phyloP scores from a whole-genome alignment of 2,329 filamentous ascomycete species.

The Colletotrichum higginsianum region DNA sequence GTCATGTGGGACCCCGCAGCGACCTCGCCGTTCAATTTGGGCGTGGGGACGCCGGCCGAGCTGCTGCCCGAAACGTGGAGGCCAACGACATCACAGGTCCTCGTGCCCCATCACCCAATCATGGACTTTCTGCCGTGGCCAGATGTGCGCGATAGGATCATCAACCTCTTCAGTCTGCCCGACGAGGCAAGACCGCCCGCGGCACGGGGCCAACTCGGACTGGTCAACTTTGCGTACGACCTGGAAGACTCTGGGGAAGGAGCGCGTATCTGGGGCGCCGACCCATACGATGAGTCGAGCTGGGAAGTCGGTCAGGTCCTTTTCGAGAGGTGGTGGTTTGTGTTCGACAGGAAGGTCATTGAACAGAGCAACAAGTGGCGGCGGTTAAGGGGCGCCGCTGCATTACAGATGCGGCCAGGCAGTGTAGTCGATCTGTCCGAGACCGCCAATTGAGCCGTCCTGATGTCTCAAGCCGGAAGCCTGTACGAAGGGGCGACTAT shows the following conservation, averaged over 20 bases:
- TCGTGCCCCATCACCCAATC: constrained; percentile 69
- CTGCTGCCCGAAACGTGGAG: constrained; percentile 63
- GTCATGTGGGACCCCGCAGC: constrained; percentile 63
- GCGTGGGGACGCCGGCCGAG: constrained; percentile 49
- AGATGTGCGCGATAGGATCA: constrained; percentile 65
- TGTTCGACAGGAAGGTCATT: constrained; percentile 69
- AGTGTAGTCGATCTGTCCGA: constrained; percentile 26
- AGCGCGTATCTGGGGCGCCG: constrained; percentile 62
- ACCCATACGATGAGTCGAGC: constrained; percentile 62
- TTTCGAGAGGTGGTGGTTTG: constrained; percentile 74
- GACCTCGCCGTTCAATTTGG: constrained; percentile 61
- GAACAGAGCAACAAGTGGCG: constrained; percentile 68
- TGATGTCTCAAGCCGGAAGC: neutral
- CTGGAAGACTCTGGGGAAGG: constrained; percentile 70
- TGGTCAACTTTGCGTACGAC: constrained; percentile 69
- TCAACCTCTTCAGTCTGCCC: constrained; percentile 66
- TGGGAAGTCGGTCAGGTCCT: constrained; percentile 74
- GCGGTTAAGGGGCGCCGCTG: constrained; percentile 59
- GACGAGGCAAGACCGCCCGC: constrained; percentile 61
- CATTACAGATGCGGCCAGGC: constrained; percentile 28
- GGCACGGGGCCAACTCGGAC: constrained; percentile 61
- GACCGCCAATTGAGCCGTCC: constrained; percentile 7
- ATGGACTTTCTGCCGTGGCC: constrained; percentile 74
- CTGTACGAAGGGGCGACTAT: neutral
- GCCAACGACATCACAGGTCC: constrained; percentile 65